phyloP scores from a whole-genome alignment of 2,329 filamentous ascomycete species.

The Dryadomyces quercus-mongolicae region DNA sequence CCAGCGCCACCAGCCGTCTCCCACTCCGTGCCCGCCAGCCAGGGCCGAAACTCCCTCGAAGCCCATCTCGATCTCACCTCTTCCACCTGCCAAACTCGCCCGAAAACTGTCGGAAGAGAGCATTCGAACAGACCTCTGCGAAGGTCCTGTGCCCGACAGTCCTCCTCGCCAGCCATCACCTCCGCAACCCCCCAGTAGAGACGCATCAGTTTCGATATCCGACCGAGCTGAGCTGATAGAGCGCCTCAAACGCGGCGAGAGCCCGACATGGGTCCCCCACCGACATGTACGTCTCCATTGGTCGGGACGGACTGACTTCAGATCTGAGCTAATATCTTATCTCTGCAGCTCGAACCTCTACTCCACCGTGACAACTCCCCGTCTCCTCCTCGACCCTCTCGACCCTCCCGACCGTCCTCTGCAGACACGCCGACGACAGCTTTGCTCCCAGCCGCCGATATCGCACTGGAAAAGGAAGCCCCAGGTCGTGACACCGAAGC shows the following conservation, averaged over 20 bases:
- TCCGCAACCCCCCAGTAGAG: constrained; percentile 17
- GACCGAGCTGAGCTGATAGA: constrained; percentile 73
- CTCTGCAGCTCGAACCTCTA: constrained; percentile 26
- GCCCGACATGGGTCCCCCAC: constrained; percentile 59
- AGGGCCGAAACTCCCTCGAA: constrained; percentile 3
- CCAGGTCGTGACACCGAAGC: constrained; percentile 20
- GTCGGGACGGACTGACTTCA: too few species aligned
- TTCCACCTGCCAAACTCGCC: constrained; percentile 8
- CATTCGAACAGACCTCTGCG: constrained; percentile 48
- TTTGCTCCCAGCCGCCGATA: constrained; percentile 33
- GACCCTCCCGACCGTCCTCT: constrained; percentile 22
- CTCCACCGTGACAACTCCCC: constrained; percentile 21
- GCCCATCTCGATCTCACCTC: constrained; percentile 13
- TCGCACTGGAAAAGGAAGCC: constrained; percentile 34
- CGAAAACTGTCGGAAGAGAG: constrained; percentile 45
- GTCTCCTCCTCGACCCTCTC: constrained; percentile 18
- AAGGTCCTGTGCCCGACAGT: constrained; percentile 39
- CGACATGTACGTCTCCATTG: constrained; percentile 35
- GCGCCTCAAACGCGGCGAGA: constrained; percentile 67
- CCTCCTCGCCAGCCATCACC: constrained; percentile 13
- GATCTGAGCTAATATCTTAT: background rate
- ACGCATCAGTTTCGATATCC: constrained; percentile 24
- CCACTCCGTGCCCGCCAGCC: background rate
- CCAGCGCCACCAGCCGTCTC: background rate
- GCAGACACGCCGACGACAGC: constrained; percentile 16